Conservation (phyloP, 2,329 filamentous ascomycete genomes). For the Diaporthe sp. region DNA sequence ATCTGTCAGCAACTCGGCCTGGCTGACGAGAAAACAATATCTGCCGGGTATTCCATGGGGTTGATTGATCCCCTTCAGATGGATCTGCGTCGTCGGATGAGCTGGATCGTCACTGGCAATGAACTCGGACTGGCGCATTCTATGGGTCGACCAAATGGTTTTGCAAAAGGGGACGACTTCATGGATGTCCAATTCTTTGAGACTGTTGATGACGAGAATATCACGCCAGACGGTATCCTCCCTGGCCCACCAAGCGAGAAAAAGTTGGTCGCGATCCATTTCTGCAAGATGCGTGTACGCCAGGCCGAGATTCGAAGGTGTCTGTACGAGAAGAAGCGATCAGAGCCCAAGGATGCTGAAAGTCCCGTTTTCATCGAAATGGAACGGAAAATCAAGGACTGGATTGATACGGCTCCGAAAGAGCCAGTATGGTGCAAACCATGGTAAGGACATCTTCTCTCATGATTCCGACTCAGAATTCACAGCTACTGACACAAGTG, state of each 20-base stretch:
- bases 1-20: constrained; percentile 91
- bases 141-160: constrained; percentile 88
- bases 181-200: constrained; percentile 91
- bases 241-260: constrained; percentile 81
- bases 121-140: constrained; percentile 90
- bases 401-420: constrained; percentile 83
- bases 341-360: constrained; percentile 81
- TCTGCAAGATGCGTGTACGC: constrained; percentile 89
- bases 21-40: constrained; percentile 90
- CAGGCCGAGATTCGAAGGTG: constrained; percentile 90
- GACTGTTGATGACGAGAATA: constrained; percentile 84
- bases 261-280: constrained; percentile 92
- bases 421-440: constrained; percentile 80
- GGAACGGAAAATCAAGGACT: constrained; percentile 82
- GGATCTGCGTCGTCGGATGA: constrained; percentile 89
- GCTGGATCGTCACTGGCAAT: constrained; percentile 91
- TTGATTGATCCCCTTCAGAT: constrained; percentile 80
- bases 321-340: constrained; percentile 86
- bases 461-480: neutral
- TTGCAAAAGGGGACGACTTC: constrained; percentile 85
- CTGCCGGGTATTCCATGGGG: constrained; percentile 70
- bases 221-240: constrained; percentile 82
- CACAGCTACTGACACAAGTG: constrained; percentile 42
- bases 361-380: constrained; percentile 92
- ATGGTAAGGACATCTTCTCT: constrained; percentile 71